phyloP scores from a whole-genome alignment of 306 rosid species.

The Trifolium fragiferum region DNA sequence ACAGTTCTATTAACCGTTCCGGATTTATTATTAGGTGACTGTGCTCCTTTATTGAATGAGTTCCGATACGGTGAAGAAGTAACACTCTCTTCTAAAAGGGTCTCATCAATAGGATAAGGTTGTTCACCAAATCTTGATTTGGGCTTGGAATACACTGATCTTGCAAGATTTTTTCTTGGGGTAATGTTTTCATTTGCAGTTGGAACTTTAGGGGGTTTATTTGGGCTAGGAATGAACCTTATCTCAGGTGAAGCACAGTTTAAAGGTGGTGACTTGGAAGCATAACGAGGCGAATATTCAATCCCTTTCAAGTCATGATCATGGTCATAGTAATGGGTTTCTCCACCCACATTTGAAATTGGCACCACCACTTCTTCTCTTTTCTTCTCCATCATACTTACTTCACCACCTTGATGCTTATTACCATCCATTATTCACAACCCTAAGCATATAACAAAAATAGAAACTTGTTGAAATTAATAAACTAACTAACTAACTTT shows the following conservation, averaged over 20 bases:
- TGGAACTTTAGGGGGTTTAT: not conserved
- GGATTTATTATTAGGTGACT: slow-evolving; percentile 63
- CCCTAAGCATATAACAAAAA: slow-evolving; percentile 34
- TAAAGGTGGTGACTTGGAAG: slow-evolving; percentile 44
- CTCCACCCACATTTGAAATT: slow-evolving; percentile 47
- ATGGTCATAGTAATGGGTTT: slow-evolving; percentile 28
- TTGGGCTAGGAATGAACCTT: slow-evolving; percentile 4
- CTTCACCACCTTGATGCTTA: slow-evolving; percentile 47
- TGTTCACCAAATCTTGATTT: slow-evolving; percentile 90
- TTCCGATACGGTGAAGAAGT: slow-evolving; percentile 51
- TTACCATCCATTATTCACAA: slow-evolving; percentile 49
- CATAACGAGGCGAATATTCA: no score
- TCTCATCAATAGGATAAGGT: slow-evolving; percentile 47
- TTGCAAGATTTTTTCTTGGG: slow-evolving; percentile 50
- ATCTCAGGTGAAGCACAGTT: slow-evolving; percentile 9
- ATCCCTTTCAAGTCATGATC: slow-evolving; percentile 30
- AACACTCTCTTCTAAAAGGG: slow-evolving; percentile 54
- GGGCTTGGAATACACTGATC: slow-evolving; percentile 72
- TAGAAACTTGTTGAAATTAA: slow-evolving; percentile 8
- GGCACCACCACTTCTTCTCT: slow-evolving; percentile 62
- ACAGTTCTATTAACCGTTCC: slow-evolving; percentile 40
- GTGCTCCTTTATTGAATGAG: slow-evolving; percentile 54
- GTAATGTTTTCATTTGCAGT: not conserved
- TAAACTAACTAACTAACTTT: not conserved
- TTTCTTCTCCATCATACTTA: slow-evolving; percentile 65